A percentile compares a stretch with the other conserved stretches of the same genome.
phyloP scores from a whole-genome alignment of 352 stramenopile species.

The Phytophthora tubulina region DNA sequence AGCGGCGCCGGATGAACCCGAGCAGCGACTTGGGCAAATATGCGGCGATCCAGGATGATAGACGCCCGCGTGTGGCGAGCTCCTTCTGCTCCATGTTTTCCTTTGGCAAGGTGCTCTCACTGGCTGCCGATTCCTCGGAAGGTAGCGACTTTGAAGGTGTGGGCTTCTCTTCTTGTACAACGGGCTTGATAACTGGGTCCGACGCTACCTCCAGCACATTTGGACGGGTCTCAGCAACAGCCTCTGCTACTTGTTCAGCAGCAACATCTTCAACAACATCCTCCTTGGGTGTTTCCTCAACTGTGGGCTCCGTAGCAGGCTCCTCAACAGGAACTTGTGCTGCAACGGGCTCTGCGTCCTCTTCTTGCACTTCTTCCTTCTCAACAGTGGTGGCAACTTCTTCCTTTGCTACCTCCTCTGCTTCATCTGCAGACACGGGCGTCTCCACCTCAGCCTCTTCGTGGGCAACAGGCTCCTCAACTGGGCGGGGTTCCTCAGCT shows the following conservation, averaged over 20 bases:
- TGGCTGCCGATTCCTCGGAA: background rate
- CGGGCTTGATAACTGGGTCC: slow-evolving; percentile 16
- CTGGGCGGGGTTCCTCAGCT: slow-evolving; percentile 19
- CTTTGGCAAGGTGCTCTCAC: background rate
- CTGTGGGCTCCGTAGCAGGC: background rate
- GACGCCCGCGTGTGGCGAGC: slow-evolving; percentile 8
- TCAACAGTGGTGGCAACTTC: slow-evolving; percentile 2
- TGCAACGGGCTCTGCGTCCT: slow-evolving; percentile 2
- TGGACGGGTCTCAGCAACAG: background rate
- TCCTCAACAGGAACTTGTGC: slow-evolving; percentile 6
- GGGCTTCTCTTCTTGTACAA: slow-evolving; percentile 12
- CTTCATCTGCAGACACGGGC: slow-evolving; percentile 11
- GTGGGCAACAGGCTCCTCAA: slow-evolving; percentile 13
- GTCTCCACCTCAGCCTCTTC: slow-evolving; percentile 27
- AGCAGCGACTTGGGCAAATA: slow-evolving; percentile 46
- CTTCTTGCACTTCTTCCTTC: slow-evolving; percentile 9
- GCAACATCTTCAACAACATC: background rate
- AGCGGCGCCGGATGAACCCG: slow-evolving; percentile 43
- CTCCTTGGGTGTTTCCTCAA: slow-evolving; percentile 7
- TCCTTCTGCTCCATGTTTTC: slow-evolving; percentile 14
- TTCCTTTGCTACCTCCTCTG: slow-evolving; percentile 17
- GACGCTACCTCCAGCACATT: slow-evolving; percentile 7
- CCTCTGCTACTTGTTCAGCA: slow-evolving; percentile 3
- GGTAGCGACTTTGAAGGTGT: slow-evolving; percentile 6
- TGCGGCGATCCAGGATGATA: slow-evolving; percentile 32